A percentile compares a stretch with the other conserved stretches of the same genome.
Evolutionary conservation across 2,329 filamentous ascomycete genomes (phyloP).

Genomic region (Zelopaecilomyces penicillatus): DNA sequence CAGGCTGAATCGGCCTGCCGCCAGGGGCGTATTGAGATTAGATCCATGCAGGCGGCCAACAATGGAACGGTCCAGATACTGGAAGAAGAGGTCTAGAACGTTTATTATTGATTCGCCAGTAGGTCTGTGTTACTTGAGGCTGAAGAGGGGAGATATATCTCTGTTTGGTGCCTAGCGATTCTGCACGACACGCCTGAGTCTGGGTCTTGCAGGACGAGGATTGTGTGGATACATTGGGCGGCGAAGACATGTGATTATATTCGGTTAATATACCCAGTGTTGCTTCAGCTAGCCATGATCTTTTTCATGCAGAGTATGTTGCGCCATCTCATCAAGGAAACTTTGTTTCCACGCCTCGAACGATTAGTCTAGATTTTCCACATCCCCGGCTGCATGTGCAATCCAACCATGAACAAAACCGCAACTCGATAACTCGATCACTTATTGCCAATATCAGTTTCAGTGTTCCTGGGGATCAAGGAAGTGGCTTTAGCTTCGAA

Average conservation of each 20-base stretch:
- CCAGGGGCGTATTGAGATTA: too few species aligned
- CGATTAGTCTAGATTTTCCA: conserved; percentile 19
- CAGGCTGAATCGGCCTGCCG: too few species aligned
- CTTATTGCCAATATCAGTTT: conserved; percentile 12
- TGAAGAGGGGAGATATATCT: conserved; percentile 25
- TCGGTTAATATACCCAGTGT: too few species aligned
- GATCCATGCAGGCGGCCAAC: conserved; percentile 24
- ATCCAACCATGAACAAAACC: conserved; percentile 26
- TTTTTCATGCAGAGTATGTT: background rate
- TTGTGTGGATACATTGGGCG: conserved; percentile 29
- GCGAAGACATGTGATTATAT: conserved; percentile 25
- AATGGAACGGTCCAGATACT: conserved; percentile 30
- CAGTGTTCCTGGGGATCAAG: background rate
- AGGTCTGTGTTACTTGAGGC: conserved; percentile 31
- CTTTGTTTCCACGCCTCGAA: conserved; percentile 26
- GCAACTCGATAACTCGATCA: conserved; percentile 26
- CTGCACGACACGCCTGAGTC: conserved; percentile 21
- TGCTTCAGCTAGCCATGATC: too few species aligned
- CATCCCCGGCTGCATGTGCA: conserved; percentile 18
- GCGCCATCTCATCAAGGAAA: conserved; percentile 23
- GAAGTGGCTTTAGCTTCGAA: conserved; percentile 14
- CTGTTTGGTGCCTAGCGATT: conserved; percentile 28
- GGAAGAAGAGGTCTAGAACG: conserved; percentile 28
- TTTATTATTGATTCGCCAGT: conserved; percentile 32
- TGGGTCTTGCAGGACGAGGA: conserved; percentile 24